A percentile compares a stretch with the other conserved stretches of the same genome.
phyloP scores from a whole-genome alignment of 495 filamentous ascomycete species.

The Platismatia glauca region DNA sequence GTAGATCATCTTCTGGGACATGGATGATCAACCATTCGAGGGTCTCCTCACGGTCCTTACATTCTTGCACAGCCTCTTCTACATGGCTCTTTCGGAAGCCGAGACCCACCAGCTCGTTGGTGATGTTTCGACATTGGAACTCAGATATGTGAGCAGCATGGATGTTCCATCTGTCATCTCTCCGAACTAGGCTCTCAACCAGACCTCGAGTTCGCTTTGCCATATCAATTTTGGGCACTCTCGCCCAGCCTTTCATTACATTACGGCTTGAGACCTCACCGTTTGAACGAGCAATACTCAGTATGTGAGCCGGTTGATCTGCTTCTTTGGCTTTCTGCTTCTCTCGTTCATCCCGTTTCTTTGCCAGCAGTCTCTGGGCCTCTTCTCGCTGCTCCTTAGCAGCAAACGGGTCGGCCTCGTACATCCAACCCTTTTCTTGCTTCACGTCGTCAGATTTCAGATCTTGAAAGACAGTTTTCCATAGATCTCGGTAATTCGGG shows the following conservation, averaged over 20 bases:
- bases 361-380: slow-evolving; percentile 58
- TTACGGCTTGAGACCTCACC: slow-evolving; percentile 29
- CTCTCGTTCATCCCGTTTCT: slow-evolving; percentile 52
- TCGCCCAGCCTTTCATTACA: slow-evolving; percentile 66
- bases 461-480: slow-evolving; percentile 75
- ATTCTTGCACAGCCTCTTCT: slow-evolving; percentile 77
- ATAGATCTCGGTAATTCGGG: slow-evolving; percentile 76
- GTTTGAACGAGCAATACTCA: slow-evolving; percentile 28
- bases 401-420: slow-evolving; percentile 88
- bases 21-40: slow-evolving; percentile 91
- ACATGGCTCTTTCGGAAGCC: slow-evolving; percentile 83
- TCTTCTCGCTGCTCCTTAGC: slow-evolving; percentile 70
- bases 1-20: slow-evolving; percentile 92
- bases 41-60: slow-evolving; percentile 87
- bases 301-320: slow-evolving; percentile 41
- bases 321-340: slow-evolving; percentile 54
- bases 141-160: slow-evolving; percentile 54
- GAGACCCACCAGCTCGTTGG: slow-evolving; percentile 63
- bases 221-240: slow-evolving; percentile 86
- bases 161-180: slow-evolving; percentile 79
- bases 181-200: slow-evolving; percentile 68
- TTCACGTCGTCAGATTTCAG: slow-evolving; percentile 69
- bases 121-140: slow-evolving; percentile 46
- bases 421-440: slow-evolving; percentile 79
- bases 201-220: slow-evolving; percentile 63